A percentile compares a stretch with the other conserved stretches of the same genome.
Evolutionary conservation across 306 rosid species (phyloP).

Genomic region (Citrullus mucosospermus): DNA sequence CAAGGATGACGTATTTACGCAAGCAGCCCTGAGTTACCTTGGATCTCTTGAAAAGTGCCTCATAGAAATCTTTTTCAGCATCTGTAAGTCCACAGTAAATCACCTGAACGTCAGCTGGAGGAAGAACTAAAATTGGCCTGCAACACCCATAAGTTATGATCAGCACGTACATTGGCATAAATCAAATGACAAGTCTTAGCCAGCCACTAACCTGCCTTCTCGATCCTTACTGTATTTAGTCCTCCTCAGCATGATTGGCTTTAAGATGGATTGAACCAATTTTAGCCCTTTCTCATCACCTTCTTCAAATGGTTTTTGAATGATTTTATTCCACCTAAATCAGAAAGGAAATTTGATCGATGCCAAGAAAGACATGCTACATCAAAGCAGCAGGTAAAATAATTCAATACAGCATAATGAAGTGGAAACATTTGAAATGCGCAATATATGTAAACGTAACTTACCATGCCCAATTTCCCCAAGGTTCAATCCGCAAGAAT

Average conservation of each 20-base stretch:
- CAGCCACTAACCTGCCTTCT: slow-evolving; percentile 57
- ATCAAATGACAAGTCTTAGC: slow-evolving; percentile 5
- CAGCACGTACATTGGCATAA: slow-evolving; percentile 4
- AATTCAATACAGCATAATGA: not conserved
- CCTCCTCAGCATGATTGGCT: slow-evolving; percentile 91
- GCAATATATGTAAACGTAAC: not conserved
- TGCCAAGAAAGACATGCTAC: slow-evolving; percentile 10
- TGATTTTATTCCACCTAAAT: slow-evolving; percentile 91
- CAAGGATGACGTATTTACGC: not conserved
- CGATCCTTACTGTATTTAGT: slow-evolving; percentile 84
- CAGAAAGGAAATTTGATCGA: slow-evolving; percentile 14
- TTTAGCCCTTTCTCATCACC: slow-evolving; percentile 90
- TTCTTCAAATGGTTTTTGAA: slow-evolving; percentile 92
- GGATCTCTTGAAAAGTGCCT: slow-evolving; percentile 78
- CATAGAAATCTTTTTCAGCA: slow-evolving; percentile 85
- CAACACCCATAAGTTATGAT: slow-evolving; percentile 21
- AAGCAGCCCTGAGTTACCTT: slow-evolving; percentile 32
- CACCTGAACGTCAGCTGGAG: slow-evolving; percentile 84
- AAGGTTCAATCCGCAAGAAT: slow-evolving; percentile 87
- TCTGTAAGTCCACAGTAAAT: slow-evolving; percentile 83
- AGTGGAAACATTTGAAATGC: not conserved
- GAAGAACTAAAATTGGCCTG: slow-evolving; percentile 91
- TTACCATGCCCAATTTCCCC: slow-evolving; percentile 99
- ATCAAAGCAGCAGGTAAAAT: not conserved
- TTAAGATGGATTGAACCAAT: slow-evolving; percentile 82